Conservation (phyloP, 495 filamentous ascomycete genomes). For the Penicillium cataractarum region DNA sequence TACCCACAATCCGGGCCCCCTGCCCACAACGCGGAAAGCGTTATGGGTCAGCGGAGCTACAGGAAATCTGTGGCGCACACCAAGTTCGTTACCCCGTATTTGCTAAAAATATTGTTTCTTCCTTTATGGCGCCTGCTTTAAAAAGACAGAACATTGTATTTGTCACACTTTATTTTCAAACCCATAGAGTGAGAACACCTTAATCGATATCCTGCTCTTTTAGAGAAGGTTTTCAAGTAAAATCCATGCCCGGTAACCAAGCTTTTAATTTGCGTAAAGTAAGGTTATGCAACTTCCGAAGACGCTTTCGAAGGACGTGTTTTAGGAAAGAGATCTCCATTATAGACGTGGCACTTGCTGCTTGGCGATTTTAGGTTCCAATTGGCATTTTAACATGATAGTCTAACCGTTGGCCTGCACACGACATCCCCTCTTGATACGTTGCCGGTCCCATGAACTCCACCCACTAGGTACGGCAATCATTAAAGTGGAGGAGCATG, state of each 20-base stretch:
- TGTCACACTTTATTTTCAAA: no score
- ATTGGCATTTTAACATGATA: neutral
- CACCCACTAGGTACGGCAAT: neutral
- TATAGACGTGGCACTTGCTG: neutral
- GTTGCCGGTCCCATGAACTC: neutral
- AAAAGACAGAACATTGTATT: no score
- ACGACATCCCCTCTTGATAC: neutral
- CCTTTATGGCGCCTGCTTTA: no score
- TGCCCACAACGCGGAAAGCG: neutral
- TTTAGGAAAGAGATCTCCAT: neutral
- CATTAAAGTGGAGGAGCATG: neutral
- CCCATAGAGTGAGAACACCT: no score
- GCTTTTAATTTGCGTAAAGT: no score
- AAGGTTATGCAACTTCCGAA: no score
- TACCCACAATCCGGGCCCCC: neutral
- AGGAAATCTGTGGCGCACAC: neutral
- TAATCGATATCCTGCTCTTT: no score
- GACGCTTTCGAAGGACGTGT: neutral
- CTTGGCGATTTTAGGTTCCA: neutral
- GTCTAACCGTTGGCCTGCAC: neutral
- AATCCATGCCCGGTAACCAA: no score
- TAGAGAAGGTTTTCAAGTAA: no score
- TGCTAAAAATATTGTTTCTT: no score
- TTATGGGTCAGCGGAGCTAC: neutral
- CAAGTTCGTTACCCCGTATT: neutral